A percentile compares a stretch with the other conserved stretches of the same genome.
phyloP scores from a whole-genome alignment of 139 green algal genomes.

The Ettlia oleoabundans region DNA sequence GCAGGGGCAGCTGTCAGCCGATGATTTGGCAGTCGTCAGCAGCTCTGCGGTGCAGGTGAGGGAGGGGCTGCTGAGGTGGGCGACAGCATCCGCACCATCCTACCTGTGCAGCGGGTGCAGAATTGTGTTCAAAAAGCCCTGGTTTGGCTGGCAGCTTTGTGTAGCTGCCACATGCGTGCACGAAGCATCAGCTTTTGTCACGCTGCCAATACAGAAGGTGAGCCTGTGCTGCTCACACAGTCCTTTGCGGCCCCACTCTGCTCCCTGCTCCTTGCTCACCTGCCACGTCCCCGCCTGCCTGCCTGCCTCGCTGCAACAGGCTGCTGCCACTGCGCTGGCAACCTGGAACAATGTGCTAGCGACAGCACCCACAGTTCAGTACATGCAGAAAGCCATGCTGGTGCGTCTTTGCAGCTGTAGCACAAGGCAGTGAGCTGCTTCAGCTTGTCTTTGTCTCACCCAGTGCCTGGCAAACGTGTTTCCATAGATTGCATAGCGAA shows the following conservation, averaged over 20 bases:
- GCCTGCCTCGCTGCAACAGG: not conserved
- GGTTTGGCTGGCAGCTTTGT: not conserved
- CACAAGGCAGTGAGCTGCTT: no score
- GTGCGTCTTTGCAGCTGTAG: not conserved
- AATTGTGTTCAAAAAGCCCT: not conserved
- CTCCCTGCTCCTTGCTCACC: not conserved
- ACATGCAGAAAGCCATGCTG: conserved; percentile 19
- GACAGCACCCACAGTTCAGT: not conserved
- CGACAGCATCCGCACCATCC: no score
- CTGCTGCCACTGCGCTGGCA: not conserved
- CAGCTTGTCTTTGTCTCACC: no score
- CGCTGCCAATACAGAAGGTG: no score
- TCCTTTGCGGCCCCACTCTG: not conserved
- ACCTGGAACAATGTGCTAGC: not conserved
- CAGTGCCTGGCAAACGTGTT: no score
- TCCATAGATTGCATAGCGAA: no score
- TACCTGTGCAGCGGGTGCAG: no score
- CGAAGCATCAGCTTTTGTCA: no score
- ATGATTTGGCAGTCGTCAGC: not conserved
- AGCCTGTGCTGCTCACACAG: no score
- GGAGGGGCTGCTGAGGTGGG: not conserved
- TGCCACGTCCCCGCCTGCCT: no score
- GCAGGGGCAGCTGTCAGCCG: not conserved
- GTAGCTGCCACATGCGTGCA: no score
- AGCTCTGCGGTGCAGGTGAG: not conserved